Evolutionary conservation across 257 asterid genomes (phyloP), one percentile per base, ranked within the genome.

Genomic region (Petunia axillaris): DNA sequence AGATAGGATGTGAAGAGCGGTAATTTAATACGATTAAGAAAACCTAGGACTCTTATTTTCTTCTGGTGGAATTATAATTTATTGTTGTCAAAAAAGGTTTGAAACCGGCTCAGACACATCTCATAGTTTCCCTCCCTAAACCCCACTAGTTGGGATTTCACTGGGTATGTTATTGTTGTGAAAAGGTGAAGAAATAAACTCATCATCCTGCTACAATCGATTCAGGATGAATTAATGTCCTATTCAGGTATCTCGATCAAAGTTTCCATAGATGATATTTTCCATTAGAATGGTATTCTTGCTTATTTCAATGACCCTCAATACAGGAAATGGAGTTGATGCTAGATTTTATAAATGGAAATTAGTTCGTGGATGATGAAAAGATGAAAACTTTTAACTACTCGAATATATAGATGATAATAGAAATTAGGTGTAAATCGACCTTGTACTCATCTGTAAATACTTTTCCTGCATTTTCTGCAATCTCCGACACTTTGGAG

Each of bases 391-490:
- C n/a, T 25, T 46, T 70, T 16, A 71, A 71, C 77, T 37, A 48
- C 48, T 38, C 15, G 6, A 9, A 70, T 2, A 2, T 5, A 35
- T 3, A 44, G 3, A 46, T 46, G 8, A 13, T 70, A 70, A 10
- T 44, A 70, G 58, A 16, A 46, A 44, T 68, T 36, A 64, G 6
- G 58, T 70, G 76, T 5, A 46, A 44, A 25, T 25, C 46, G 70
- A 64, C 92, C 90, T 82, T 85, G 85, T 85, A 87, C 68, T 87
- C 89, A 76, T 90, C 89, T 43, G 85, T 62, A 68, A 90, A 90
- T 64, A 84, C 84, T 85, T 81, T 80, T 83, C 85, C 86, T 78
- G 87, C 89, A 71, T 46, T 59, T 80, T 64, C 77, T 11, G 90
- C 83, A 75, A 90, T 88, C 75, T 88, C 89, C 13, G 68, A 79